phyloP scores from a whole-genome alignment of 176 grass and related monocot genomes.

The bread wheat (Triticum aestivum) region IWGSC_CS_RefSeq_v2.1 NC_057811.1:454966255-454966754 shows the following conservation, averaged over 20 bases:
- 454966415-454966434: background rate
- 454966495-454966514: background rate
- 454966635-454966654: background rate
- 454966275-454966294: background rate
- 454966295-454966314: background rate
- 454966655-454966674: background rate
- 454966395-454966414: background rate
- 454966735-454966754: too few relatives aligned
- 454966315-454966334: background rate
- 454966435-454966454: background rate
- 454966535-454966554: slow-evolving; percentile 16
- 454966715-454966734: too few relatives aligned
- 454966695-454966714: too few relatives aligned
- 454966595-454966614: background rate
- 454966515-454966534: background rate
- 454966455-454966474: background rate
- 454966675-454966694: too few relatives aligned
- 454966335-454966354: background rate
- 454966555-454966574: slow-evolving; percentile 5
- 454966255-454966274: background rate
- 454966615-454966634: background rate
- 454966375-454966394: background rate
- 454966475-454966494: background rate
- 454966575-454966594: background rate
- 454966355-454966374: background rate